Evolutionary conservation across 1,284 basidiomycete genomes (phyloP).

Genomic region (Heterobasidion annosum): DNA sequence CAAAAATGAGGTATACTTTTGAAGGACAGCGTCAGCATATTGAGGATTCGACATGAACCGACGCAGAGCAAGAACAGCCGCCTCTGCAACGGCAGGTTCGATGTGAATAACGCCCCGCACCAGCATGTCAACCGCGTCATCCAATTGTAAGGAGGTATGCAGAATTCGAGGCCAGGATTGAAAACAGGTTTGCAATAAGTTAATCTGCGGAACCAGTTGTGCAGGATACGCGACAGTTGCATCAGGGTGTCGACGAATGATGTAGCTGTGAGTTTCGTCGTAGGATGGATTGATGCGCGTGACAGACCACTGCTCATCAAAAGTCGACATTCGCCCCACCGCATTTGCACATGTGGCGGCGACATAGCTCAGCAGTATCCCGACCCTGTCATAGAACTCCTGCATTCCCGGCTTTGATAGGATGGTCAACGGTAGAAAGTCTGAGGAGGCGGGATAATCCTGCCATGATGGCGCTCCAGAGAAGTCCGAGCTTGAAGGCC

Average conservation of each 20-base stretch:
- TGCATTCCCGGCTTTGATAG: constrained; percentile 61
- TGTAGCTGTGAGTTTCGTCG: constrained; percentile 60
- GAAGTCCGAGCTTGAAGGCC: constrained; percentile 77
- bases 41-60: constrained; percentile 63
- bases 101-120: constrained; percentile 79
- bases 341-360: constrained; percentile 57
- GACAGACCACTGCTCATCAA: constrained; percentile 75
- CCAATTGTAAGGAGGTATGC: constrained; percentile 42
- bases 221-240: constrained; percentile 67
- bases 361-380: constrained; percentile 54
- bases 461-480: constrained; percentile 42
- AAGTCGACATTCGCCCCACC: constrained; percentile 72
- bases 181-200: constrained; percentile 72
- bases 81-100: constrained; percentile 67
- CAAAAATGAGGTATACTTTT: constrained; percentile 67
- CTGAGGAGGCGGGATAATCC: constrained; percentile 70
- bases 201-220: constrained; percentile 57
- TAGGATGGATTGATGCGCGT: constrained; percentile 52
- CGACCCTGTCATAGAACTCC: constrained; percentile 67
- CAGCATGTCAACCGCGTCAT: constrained; percentile 73
- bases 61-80: constrained; percentile 61
- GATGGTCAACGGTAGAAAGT: constrained; percentile 43
- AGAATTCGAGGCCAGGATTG: constrained; percentile 83
- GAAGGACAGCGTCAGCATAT: constrained; percentile 56
- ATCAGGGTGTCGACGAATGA: constrained; percentile 63